Conservation (phyloP, 345 rosid genomes). For the Rhodamnia rubescens region DNA sequence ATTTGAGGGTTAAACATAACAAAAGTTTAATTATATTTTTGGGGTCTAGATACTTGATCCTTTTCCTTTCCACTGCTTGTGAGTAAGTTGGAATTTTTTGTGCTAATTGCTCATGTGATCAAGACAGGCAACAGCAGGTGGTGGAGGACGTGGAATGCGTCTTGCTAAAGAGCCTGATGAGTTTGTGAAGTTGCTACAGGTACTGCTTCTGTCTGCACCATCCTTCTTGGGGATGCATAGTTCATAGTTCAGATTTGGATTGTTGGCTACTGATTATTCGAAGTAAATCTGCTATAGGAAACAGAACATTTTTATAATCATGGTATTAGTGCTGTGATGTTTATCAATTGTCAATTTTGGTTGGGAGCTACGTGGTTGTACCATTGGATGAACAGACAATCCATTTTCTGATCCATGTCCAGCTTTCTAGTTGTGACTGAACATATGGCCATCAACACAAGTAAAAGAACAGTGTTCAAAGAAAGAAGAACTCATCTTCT, state of each 20-base stretch:
- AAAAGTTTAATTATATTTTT: not conserved
- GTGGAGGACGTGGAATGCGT: slow-evolving; percentile 99
- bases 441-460: not conserved
- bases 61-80: not conserved
- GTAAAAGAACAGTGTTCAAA: not conserved
- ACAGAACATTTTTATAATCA: not conserved
- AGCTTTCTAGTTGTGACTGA: not conserved
- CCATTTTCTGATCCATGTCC: not conserved
- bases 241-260: not conserved
- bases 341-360: not conserved
- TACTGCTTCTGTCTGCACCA: slow-evolving; percentile 10
- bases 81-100: not conserved
- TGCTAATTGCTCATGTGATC: slow-evolving; percentile 2
- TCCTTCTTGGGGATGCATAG: not conserved
- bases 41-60: not conserved
- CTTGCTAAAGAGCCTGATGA: slow-evolving; percentile 92
- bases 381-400: not conserved
- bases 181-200: slow-evolving; percentile 94
- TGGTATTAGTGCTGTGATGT: not conserved
- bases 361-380: not conserved
- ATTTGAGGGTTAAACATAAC: not conserved
- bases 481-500: too few species aligned
- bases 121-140: slow-evolving; percentile 99
- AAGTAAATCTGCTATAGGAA: not conserved
- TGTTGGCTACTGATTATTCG: not conserved